These are phyloP conservation scores for Hyaloperonospora brassicae DNA, from an alignment of 352 stramenopile species.

Conservation along the genomic window DNA sequence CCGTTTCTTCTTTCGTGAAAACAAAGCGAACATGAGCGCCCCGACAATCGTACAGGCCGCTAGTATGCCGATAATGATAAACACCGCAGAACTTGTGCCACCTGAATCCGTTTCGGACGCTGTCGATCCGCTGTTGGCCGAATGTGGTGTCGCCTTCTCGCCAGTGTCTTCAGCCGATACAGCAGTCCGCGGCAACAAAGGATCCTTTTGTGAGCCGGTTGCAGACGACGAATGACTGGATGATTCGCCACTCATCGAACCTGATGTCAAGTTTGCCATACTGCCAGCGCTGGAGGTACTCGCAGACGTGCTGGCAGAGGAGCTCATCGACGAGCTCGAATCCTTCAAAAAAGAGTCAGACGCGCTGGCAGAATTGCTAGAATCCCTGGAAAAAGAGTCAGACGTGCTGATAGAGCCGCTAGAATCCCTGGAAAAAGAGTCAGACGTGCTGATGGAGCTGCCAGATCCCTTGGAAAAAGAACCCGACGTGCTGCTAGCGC, in stretches of 20 bases:
- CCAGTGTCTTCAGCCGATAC: slow-evolving; percentile 6
- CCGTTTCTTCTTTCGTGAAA: slow-evolving; percentile 65
- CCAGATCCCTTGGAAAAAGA: not conserved
- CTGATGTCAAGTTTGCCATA: slow-evolving; percentile 6
- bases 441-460: not conserved
- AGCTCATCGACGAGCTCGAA: too few species aligned
- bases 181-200: slow-evolving; percentile 6
- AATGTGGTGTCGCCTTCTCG: slow-evolving; percentile 13
- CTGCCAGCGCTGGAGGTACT: slow-evolving; percentile 13
- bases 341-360: slow-evolving; percentile 5
- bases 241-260: slow-evolving; percentile 2
- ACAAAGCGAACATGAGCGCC: slow-evolving; percentile 63
- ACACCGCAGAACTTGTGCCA: slow-evolving; percentile 43
- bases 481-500: not conserved
- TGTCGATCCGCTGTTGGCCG: slow-evolving; percentile 19
- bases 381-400: not conserved
- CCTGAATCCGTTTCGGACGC: slow-evolving; percentile 22
- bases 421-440: not conserved
- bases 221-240: slow-evolving; percentile 21
- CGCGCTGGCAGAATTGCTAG: slow-evolving; percentile 2
- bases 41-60: slow-evolving; percentile 53
- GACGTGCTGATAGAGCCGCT: not conserved
- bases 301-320: not conserved
- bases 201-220: slow-evolving; percentile 1
- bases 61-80: slow-evolving; percentile 62